phyloP scores from a whole-genome alignment of 2,329 filamentous ascomycete genomes.

The Arthrobotrys conoides region DNA sequence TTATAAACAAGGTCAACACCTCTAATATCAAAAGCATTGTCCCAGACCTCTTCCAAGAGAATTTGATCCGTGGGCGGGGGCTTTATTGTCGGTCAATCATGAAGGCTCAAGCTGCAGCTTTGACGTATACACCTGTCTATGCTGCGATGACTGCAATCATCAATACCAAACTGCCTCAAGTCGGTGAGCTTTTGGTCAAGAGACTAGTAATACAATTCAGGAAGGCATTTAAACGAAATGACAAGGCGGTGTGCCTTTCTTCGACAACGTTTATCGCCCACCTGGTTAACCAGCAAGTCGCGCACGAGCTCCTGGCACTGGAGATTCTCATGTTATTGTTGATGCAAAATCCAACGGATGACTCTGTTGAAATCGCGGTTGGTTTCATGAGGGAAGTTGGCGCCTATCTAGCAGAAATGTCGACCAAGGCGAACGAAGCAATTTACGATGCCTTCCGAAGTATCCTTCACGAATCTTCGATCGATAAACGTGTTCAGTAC shows the following conservation, averaged over 20 bases:
- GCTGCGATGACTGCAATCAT: constrained; percentile 96
- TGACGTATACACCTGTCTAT: constrained; percentile 96
- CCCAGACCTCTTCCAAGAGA: constrained; percentile 94
- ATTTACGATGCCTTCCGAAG: constrained; percentile 97
- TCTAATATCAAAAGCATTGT: constrained; percentile 98
- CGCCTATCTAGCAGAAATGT: constrained; percentile 96
- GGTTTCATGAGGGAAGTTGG: constrained; percentile 93
- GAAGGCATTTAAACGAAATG: constrained; percentile 97
- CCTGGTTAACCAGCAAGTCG: constrained; percentile 94
- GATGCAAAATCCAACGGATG: constrained; percentile 94
- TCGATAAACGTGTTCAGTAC: constrained; percentile 98
- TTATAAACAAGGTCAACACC: constrained; percentile 99
- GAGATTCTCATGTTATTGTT: constrained; percentile 88
- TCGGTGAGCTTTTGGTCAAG: constrained; percentile 90
- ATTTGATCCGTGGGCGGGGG: constrained; percentile 89
- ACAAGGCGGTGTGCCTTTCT: constrained; percentile 90
- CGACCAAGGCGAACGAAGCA: constrained; percentile 83
- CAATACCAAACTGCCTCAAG: constrained; percentile 95
- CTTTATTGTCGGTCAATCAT: constrained; percentile 96
- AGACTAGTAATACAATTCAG: constrained; percentile 90
- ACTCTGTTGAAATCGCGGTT: constrained; percentile 97
- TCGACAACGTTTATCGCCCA: constrained; percentile 96
- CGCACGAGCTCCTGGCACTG: constrained; percentile 91
- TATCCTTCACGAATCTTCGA: constrained; percentile 95
- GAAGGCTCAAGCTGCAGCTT: constrained; percentile 96